Conservation (phyloP, 2,329 filamentous ascomycete species). For the Microdochium bolleyi region DNA sequence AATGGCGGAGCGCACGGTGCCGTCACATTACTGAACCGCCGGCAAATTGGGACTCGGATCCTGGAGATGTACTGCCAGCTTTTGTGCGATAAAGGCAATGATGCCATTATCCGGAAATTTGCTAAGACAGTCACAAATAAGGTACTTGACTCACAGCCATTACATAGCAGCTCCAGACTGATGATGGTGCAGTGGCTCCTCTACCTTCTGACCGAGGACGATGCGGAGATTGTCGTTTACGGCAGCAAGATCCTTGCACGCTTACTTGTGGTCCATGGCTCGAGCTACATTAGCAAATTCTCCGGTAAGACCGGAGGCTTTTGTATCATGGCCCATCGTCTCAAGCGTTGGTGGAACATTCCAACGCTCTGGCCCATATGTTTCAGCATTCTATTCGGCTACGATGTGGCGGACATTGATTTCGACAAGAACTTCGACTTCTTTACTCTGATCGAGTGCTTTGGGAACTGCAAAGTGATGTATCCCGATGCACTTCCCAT, state of each 20-base stretch:
- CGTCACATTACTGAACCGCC: conserved; percentile 45
- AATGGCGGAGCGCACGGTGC: conserved; percentile 19
- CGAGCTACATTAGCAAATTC: conserved; percentile 79
- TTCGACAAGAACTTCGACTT: conserved; percentile 68
- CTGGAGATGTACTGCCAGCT: conserved; percentile 71
- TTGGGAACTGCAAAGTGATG: conserved; percentile 59
- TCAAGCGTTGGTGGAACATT: conserved; percentile 85
- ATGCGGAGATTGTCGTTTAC: conserved; percentile 73
- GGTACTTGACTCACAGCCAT: conserved; percentile 38
- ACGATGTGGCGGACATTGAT: conserved; percentile 68
- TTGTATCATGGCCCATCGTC: conserved; percentile 69
- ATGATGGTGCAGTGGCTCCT: conserved; percentile 65
- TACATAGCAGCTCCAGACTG: conserved; percentile 18
- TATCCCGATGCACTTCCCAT: conserved; percentile 75
- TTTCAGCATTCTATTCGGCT: conserved; percentile 81
- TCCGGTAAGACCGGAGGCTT: conserved; percentile 79
- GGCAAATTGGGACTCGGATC: conserved; percentile 66
- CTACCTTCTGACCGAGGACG: conserved; percentile 81
- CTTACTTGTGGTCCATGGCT: conserved; percentile 74
- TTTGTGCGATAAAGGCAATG: conserved; percentile 65
- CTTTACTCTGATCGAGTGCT: conserved; percentile 65
- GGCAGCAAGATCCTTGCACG: conserved; percentile 78
- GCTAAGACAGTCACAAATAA: conserved; percentile 93
- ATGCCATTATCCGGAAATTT: conserved; percentile 72
- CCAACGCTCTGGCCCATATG: conserved; percentile 80